Percentiles rank a stretch among this genome's conserved stretches.
These are phyloP conservation scores for Pestalotiopsis sp. DNA, from an alignment of 2,329 filamentous ascomycete genomes.

Conservation along the genomic window DNA sequence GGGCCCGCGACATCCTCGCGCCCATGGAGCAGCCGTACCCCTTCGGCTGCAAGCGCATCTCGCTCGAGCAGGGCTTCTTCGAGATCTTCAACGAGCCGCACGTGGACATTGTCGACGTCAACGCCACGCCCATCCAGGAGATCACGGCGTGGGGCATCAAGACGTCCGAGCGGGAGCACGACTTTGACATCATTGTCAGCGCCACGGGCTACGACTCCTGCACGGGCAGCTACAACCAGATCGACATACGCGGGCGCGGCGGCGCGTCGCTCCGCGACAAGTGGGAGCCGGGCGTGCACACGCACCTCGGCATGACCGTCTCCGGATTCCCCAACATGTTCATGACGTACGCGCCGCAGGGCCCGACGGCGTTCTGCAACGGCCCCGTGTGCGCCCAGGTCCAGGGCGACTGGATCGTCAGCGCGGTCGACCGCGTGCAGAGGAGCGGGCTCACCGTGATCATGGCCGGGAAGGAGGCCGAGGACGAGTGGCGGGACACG, in stretches of 20 bases:
- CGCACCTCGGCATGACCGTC: constrained; percentile 43
- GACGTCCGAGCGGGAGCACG: constrained; percentile 19
- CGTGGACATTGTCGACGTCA: constrained; percentile 33
- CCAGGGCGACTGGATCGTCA: constrained; percentile 41
- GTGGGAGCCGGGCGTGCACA: constrained; percentile 32
- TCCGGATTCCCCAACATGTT: constrained; percentile 49
- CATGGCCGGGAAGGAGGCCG: constrained; percentile 28
- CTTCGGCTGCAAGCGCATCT: constrained; percentile 53
- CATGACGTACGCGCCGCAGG: constrained; percentile 43
- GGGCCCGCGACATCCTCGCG: constrained; percentile 50
- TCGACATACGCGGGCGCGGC: constrained; percentile 36
- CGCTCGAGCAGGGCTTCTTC: constrained; percentile 29
- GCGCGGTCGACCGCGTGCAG: constrained; percentile 31
- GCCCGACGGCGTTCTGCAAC: constrained; percentile 39
- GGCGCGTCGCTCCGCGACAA: constrained; percentile 34
- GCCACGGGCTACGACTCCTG: constrained; percentile 46
- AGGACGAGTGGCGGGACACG: constrained; percentile 33
- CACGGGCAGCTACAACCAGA: constrained; percentile 40
- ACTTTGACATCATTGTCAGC: constrained; percentile 32
- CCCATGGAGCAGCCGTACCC: constrained; percentile 52
- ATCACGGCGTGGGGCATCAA: constrained; percentile 23
- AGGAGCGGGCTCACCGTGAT: constrained; percentile 32
- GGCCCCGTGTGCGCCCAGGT: constrained; percentile 41
- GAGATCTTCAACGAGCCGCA: constrained; percentile 34
- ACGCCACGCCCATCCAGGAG: constrained; percentile 19